Base-by-base conservation (phyloP, 306 rosid genomes). In the Vigna trinervia region DNA sequence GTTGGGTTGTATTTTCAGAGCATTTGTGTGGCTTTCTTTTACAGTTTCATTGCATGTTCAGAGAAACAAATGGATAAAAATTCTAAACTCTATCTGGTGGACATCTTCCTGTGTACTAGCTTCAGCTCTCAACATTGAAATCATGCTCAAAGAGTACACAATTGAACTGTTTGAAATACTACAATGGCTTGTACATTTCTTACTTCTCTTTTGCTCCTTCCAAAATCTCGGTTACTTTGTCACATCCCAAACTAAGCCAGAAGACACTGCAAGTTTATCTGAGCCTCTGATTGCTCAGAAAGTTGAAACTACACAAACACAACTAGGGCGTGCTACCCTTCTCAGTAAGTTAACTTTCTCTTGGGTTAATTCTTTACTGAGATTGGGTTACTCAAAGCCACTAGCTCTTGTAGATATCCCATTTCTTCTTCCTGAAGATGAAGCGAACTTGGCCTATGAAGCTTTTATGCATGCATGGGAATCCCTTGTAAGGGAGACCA, bases 171-270 rank as follows among this genome's bases (percentile, higher is more conserved):
- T 59, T 12, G 65, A 59, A 26, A 26, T 59, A 17, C 10, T 59
- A 59, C 65, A 59, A 59, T 59, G 65, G 65, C 65, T 28, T 59
- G 65, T 28, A 59, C 65, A 59, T 59, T 59, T 59, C 39, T 59
- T 13, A 59, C 65, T 59, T 59, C 19, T 59, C 65, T 59, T 59
- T 6, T 59, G 65, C 6, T 36, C 65, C 41, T 28, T 59, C 41
- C 65, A 59, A 59, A 59, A 59, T 28, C 65, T 59, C 19, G 5
- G 41, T 59, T 57, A 5, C 23, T 59, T 59, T 59, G 38, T 13
- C 19, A 5, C 20, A 12, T 59, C 11, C 38, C 19, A 11, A 12
- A 5, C 11, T 59, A 59, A 12, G 19, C 39, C 28, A 59, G 41
- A 28, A 45, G 50, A 45, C 1, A 45, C 5, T 59, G 5, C 63